These are phyloP conservation scores for Wickerhamiella qilinensis DNA, from an alignment of 805 yeast genomes.

Conservation along the genomic window DNA sequence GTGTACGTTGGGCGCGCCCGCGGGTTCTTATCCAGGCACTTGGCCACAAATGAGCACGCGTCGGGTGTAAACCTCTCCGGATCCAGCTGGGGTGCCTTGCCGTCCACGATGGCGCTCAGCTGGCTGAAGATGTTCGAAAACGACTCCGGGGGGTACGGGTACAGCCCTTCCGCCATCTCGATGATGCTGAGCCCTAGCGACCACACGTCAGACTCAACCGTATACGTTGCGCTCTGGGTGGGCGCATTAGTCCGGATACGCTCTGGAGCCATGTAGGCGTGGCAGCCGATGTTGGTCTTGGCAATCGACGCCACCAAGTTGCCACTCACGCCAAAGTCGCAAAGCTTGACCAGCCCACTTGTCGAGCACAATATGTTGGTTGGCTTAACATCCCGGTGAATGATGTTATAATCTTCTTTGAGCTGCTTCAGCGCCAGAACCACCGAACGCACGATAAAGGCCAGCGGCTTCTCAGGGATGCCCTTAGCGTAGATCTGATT, in stretches of 20 bases:
- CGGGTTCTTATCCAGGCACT: conserved; percentile 61
- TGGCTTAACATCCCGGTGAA: conserved; percentile 94
- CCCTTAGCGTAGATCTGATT: conserved; percentile 74
- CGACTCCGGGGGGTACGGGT: conserved; percentile 95
- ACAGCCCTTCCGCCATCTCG: conserved; percentile 79
- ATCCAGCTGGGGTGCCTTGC: conserved; percentile 74
- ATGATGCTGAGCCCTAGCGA: conserved; percentile 73
- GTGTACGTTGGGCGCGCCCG: conserved; percentile 66
- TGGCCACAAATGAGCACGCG: conserved; percentile 66
- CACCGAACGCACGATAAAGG: conserved; percentile 63
- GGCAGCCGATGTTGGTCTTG: conserved; percentile 92
- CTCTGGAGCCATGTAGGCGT: conserved; percentile 97
- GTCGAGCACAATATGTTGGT: conserved; percentile 78
- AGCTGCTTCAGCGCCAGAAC: conserved; percentile 67
- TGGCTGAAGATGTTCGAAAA: conserved; percentile 82
- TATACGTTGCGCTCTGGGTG: conserved; percentile 45
- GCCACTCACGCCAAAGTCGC: conserved; percentile 95
- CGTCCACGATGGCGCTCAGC: conserved; percentile 91
- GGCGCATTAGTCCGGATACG: conserved; percentile 36
- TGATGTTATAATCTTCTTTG: conserved; percentile 81
- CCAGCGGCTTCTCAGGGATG: conserved; percentile 63
- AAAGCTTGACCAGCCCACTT: conserved; percentile 72
- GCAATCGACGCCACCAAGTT: conserved; percentile 90
- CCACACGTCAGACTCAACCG: conserved; percentile 94
- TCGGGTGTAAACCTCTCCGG: conserved; percentile 44